phyloP scores from a whole-genome alignment of 768 basidiomycete genomes.

The Wakefieldia striispora region DNA sequence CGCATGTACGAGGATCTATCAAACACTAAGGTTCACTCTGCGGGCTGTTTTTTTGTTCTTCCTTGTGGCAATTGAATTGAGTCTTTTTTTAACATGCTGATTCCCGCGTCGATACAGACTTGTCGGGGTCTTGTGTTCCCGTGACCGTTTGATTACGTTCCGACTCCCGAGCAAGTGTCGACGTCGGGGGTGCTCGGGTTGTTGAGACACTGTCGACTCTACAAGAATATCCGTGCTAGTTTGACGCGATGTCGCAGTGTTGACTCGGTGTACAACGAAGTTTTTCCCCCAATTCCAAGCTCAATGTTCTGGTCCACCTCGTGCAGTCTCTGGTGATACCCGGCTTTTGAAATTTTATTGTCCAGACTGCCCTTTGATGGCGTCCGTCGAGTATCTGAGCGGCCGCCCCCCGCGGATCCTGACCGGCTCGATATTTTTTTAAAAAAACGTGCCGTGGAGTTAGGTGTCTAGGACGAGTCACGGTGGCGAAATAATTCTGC shows the following conservation, averaged over 20 bases:
- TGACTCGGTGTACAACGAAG: neutral
- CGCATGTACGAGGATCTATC: neutral
- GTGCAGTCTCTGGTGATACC: no score
- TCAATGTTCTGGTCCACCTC: no score
- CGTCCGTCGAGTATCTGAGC: no score
- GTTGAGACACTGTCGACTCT: neutral
- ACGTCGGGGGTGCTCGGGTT: conserved; percentile 2
- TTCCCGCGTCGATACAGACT: neutral
- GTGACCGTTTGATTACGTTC: neutral
- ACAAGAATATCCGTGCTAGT: neutral
- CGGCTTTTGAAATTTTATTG: no score
- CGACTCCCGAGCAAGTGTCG: no score
- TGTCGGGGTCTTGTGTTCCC: neutral
- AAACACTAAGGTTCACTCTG: neutral
- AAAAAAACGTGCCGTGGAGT: no score
- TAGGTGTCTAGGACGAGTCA: no score
- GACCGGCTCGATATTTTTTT: no score
- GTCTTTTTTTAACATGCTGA: neutral
- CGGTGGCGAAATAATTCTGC: no score
- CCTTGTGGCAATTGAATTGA: neutral
- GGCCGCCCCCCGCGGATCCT: no score
- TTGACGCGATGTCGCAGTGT: conserved; percentile 12
- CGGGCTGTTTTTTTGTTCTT: neutral
- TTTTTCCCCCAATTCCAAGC: no score
- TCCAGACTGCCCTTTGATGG: no score